A percentile compares a stretch with the other conserved stretches of the same genome.
Conservation (phyloP, 2,329 filamentous ascomycete species). For the Xylaria sp. region DNA sequence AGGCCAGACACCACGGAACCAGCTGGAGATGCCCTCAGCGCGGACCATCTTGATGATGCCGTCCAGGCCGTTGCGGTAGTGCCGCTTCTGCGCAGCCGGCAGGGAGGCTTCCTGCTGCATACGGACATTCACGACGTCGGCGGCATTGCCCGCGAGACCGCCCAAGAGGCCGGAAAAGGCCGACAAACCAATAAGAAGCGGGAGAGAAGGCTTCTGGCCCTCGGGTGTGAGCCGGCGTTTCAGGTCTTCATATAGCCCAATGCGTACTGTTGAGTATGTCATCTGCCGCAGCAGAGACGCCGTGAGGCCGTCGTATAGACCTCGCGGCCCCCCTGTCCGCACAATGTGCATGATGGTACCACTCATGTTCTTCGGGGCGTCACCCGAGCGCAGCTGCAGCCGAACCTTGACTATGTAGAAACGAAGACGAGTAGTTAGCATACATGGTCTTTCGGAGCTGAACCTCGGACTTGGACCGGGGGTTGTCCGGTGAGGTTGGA, state of each 20-base stretch:
- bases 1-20: slow-evolving; percentile 82
- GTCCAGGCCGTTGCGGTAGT: slow-evolving; percentile 85
- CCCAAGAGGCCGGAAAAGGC: slow-evolving; percentile 80
- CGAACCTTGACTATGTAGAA: slow-evolving; percentile 59
- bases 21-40: slow-evolving; percentile 68
- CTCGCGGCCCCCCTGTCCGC: slow-evolving; percentile 66
- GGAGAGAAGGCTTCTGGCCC: slow-evolving; percentile 57
- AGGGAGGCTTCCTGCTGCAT: slow-evolving; percentile 93
- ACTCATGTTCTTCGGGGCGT: slow-evolving; percentile 73
- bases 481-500: no score
- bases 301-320: slow-evolving; percentile 86
- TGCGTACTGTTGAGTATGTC: slow-evolving; percentile 94
- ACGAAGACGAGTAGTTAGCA: not conserved
- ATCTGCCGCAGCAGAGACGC: slow-evolving; percentile 89
- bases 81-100: slow-evolving; percentile 65
- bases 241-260: slow-evolving; percentile 92
- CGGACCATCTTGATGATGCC: slow-evolving; percentile 82
- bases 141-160: slow-evolving; percentile 86
- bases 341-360: slow-evolving; percentile 81
- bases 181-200: slow-evolving; percentile 76
- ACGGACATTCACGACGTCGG: slow-evolving; percentile 93
- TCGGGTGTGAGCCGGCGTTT: slow-evolving; percentile 60
- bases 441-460: not conserved
- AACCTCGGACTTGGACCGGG: no score
- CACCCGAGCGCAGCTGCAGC: slow-evolving; percentile 74